Conservation (phyloP, 202 grass and related monocot species). For the Setaria viridis region DNA sequence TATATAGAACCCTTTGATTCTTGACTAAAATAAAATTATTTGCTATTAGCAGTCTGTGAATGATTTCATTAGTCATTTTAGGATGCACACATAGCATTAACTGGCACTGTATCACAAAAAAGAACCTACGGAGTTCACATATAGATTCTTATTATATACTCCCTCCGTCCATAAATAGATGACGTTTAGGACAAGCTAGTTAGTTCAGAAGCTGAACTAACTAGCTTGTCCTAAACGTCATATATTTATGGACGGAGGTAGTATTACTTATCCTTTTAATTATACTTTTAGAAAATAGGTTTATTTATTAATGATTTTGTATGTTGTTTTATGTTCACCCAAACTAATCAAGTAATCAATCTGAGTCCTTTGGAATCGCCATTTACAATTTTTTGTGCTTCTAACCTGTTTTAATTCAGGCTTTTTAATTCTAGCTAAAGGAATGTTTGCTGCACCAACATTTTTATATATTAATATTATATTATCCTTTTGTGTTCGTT, state of each 20-base stretch:
- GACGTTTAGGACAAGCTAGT: too few relatives aligned
- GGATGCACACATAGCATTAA: conserved; percentile 24
- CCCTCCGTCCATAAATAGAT: too few relatives aligned
- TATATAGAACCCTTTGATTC: not conserved
- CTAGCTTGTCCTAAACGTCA: too few relatives aligned
- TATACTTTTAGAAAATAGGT: conserved; percentile 13
- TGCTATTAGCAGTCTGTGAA: not conserved
- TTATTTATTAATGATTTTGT: conserved; percentile 1
- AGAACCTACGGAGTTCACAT: conserved; percentile 3
- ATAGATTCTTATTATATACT: not conserved
- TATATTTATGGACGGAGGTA: too few relatives aligned
- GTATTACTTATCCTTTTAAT: conserved; percentile 22
- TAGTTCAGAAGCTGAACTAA: too few relatives aligned
- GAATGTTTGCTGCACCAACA: not conserved
- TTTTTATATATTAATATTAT: not conserved
- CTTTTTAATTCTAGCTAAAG: conserved; percentile 15
- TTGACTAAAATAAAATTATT: conserved; percentile 27
- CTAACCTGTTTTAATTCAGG: not conserved
- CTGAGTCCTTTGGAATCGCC: not conserved
- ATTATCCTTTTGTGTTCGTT: not conserved
- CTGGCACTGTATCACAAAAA: conserved; percentile 20
- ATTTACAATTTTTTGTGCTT: conserved; percentile 18
- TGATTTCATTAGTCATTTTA: conserved; percentile 27
- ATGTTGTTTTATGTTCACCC: conserved; percentile 2
- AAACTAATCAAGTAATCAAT: conserved; percentile 13